Conservation (phyloP, 345 rosid genomes). For the Rhizophora apiculata region DNA sequence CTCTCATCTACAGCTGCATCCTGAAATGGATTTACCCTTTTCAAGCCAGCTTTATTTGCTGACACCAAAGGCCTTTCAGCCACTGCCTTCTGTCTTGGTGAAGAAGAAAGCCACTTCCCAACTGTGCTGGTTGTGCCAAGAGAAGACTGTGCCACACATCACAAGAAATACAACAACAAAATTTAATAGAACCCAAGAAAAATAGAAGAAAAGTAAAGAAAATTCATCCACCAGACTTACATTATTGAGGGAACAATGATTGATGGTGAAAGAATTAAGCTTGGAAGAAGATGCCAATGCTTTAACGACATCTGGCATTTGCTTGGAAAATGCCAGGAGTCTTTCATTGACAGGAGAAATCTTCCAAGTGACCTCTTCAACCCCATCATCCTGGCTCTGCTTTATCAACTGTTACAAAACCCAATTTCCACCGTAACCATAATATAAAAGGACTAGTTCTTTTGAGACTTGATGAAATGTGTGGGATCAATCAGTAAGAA, state of each 20-base stretch:
- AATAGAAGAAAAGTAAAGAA: not conserved
- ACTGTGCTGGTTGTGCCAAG: slow-evolving; percentile 35
- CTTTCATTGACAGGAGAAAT: slow-evolving; percentile 88
- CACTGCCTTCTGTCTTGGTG: slow-evolving; percentile 28
- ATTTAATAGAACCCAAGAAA: slow-evolving; percentile 1
- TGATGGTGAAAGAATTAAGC: slow-evolving; percentile 40
- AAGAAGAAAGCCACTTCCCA: slow-evolving; percentile 48
- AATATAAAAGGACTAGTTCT: not conserved
- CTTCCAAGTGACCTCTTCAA: slow-evolving; percentile 87
- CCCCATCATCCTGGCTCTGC: slow-evolving; percentile 92
- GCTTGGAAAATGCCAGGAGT: slow-evolving; percentile 65
- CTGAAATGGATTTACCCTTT: slow-evolving; percentile 40
- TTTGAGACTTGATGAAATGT: too few species aligned
- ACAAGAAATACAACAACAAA: not conserved
- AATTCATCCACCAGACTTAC: slow-evolving; percentile 23
- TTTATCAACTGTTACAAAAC: slow-evolving; percentile 53
- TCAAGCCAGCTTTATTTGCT: slow-evolving; percentile 38
- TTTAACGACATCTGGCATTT: slow-evolving; percentile 46
- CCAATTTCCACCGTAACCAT: not conserved
- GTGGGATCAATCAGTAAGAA: too few species aligned
- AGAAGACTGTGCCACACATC: slow-evolving; percentile 28
- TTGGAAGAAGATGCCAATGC: slow-evolving; percentile 49
- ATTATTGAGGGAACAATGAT: slow-evolving; percentile 56
- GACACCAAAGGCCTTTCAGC: slow-evolving; percentile 32
- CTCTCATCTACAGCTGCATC: slow-evolving; percentile 30